Evolutionary conservation across 805 yeast genomes (phyloP).

Genomic region (Ogataea pini): DNA sequence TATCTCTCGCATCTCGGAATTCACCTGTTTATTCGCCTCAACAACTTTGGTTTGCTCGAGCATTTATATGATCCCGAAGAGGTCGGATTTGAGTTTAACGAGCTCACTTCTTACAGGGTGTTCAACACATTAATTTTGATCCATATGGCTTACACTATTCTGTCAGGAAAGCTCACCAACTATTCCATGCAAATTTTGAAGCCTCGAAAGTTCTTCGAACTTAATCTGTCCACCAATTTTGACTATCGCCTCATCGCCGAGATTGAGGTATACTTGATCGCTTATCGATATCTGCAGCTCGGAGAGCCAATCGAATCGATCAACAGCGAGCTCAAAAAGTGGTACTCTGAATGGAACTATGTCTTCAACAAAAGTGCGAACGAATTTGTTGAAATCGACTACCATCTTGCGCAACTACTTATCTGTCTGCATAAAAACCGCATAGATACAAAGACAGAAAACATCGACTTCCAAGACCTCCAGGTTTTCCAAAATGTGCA

Average conservation of each 20-base stretch:
- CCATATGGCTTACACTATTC: conserved; percentile 65
- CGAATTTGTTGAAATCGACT: conserved; percentile 73
- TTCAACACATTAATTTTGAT: conserved; percentile 73
- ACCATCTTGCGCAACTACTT: conserved; percentile 59
- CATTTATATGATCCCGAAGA: conserved; percentile 25
- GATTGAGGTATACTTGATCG: conserved; percentile 56
- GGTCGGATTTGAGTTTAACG: conserved; percentile 39
- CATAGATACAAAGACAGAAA: conserved; percentile 8
- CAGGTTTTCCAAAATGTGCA: conserved; percentile 34
- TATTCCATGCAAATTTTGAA: conserved; percentile 48
- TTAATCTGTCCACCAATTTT: conserved; percentile 67
- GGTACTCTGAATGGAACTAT: conserved; percentile 73
- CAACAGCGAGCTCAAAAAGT: conserved; percentile 46
- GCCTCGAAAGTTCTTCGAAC: conserved; percentile 40
- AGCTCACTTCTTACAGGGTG: conserved; percentile 57
- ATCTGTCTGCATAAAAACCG: conserved; percentile 34
- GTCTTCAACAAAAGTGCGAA: conserved; percentile 68
- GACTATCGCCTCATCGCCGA: conserved; percentile 85
- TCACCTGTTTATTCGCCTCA: conserved; percentile 57
- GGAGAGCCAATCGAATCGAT: conserved; percentile 17
- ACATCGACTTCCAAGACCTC: conserved; percentile 9
- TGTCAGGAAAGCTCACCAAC: conserved; percentile 47
- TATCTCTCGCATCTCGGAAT: conserved; percentile 64
- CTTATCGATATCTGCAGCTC: conserved; percentile 58
- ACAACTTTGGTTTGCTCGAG: conserved; percentile 43